Evolutionary conservation across 352 stramenopile species (phyloP).

Genomic region (Blastocystis sp.): DNA sequence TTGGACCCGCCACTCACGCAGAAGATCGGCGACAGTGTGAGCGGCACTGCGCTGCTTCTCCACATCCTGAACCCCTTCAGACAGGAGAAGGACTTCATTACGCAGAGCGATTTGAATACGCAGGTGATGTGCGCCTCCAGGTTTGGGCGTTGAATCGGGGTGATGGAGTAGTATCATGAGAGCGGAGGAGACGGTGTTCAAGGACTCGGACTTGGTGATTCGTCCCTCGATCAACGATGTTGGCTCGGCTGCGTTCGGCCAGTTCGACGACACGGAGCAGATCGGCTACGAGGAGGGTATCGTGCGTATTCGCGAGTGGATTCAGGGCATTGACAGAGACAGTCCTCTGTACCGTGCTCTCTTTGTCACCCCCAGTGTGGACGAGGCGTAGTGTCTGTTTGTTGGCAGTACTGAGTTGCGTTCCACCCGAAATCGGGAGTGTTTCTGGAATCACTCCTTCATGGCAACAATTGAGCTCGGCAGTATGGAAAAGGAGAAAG

Average conservation of each 20-base stretch:
- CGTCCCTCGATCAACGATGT: conserved; percentile 64
- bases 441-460: background rate
- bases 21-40: conserved; percentile 39
- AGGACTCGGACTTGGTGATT: conserved; percentile 70
- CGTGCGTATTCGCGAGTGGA: conserved; percentile 62
- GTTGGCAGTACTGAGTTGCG: too few relatives aligned
- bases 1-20: conserved; percentile 57
- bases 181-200: conserved; percentile 49
- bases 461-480: background rate
- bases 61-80: conserved; percentile 54
- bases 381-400: conserved; percentile 8
- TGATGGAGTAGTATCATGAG: conserved; percentile 50
- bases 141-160: background rate
- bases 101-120: conserved; percentile 42
- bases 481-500: background rate
- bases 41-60: background rate
- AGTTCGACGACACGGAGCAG: conserved; percentile 65
- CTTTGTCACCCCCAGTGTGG: conserved; percentile 14
- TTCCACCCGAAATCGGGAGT: background rate
- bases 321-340: conserved; percentile 1
- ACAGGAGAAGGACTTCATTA: conserved; percentile 1
- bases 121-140: conserved; percentile 61
- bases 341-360: conserved; percentile 56
- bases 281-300: conserved; percentile 58
- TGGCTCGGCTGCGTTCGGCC: conserved; percentile 44